Base-by-base conservation (phyloP, 2,329 filamentous ascomycete genomes). In the Neopestalotiopsis rosae region DNA sequence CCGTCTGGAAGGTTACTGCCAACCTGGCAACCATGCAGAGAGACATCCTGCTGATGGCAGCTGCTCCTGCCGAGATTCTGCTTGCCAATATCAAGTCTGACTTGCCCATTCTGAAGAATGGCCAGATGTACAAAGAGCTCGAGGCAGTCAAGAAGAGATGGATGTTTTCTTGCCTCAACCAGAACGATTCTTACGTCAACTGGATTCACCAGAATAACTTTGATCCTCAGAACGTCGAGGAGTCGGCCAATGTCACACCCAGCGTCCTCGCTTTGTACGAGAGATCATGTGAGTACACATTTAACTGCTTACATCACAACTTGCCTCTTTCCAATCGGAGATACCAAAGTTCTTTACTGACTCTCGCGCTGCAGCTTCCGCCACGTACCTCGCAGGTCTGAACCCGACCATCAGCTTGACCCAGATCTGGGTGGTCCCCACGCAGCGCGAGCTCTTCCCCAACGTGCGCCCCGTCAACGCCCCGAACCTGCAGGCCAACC, bases 111-210 rank as follows among this genome's bases (percentile, higher is more conserved):
- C 79, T 82, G 13, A 76, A 79, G 0, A 84, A 87, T 67, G 81
- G 84, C 3, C 82, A 80, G 49, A 77, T 88, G 24, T 86, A 85
- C 72, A 81, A 82, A 72, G 84, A 87, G 65, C 73, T 87, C 4
- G 86, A 87, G 68, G 80, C 88, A 62, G 85, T 88, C 70, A 87
- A 88, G 74, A 88, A 89, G 73, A 79, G 87, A 56, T 91, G 89
- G 89, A 86, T 94, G 80, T 81, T 91, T 42, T 89, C 86, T 34
- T 84, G 84, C 1, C 79, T 92, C 66, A 83, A 85, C 32, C 70
- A 81, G 80, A 71, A 81, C 84, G 74, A 83, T 82, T 74, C 74
- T 49, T 81, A 82, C 40, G 72, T 76, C 9, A 68, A 76, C 13
- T 14, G 14, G 20, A 61, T 74, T 10, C 71, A 75, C 7, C 68